Evolutionary conservation across 2,329 filamentous ascomycete genomes (phyloP).

Genomic region (Neobulgaria alba): DNA sequence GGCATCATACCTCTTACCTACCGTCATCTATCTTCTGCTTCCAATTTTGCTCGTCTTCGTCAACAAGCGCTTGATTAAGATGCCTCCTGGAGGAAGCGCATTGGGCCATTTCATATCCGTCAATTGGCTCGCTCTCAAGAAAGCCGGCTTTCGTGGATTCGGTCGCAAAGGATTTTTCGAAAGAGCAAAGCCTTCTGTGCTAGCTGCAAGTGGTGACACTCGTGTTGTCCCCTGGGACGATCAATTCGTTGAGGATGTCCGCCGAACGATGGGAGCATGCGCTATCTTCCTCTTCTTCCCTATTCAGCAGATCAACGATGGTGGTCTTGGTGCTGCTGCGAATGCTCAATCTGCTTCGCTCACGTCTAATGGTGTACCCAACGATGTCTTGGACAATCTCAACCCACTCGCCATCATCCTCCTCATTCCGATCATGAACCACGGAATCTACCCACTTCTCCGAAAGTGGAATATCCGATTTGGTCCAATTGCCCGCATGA

Average conservation of each 20-base stretch:
- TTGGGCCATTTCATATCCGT: slow-evolving; percentile 36
- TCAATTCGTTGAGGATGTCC: slow-evolving; percentile 70
- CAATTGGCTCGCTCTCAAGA: slow-evolving; percentile 33
- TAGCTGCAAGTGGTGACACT: slow-evolving; percentile 43
- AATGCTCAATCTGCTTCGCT: slow-evolving; percentile 49
- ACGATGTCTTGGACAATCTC: slow-evolving; percentile 69
- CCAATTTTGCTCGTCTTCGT: slow-evolving; percentile 51
- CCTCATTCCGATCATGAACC: slow-evolving; percentile 63
- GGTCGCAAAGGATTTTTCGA: slow-evolving; percentile 44
- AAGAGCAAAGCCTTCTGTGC: slow-evolving; percentile 29
- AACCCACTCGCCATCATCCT: slow-evolving; percentile 68
- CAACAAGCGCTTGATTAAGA: slow-evolving; percentile 51
- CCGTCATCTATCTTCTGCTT: slow-evolving; percentile 52
- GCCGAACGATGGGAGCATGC: slow-evolving; percentile 59
- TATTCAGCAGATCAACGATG: slow-evolving; percentile 31
- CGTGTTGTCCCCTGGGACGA: slow-evolving; percentile 69
- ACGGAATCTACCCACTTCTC: slow-evolving; percentile 57
- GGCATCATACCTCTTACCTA: slow-evolving; percentile 60
- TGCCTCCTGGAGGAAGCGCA: slow-evolving; percentile 63
- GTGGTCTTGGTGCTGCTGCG: slow-evolving; percentile 28
- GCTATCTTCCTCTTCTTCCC: slow-evolving; percentile 53
- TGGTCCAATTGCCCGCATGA: slow-evolving; percentile 68
- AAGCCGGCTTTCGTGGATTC: slow-evolving; percentile 55
- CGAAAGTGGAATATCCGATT: slow-evolving; percentile 55
- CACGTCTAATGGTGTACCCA: slow-evolving; percentile 62